Conservation (phyloP, 2,329 filamentous ascomycete genomes). For the Pestalotiopsis sp. region DNA sequence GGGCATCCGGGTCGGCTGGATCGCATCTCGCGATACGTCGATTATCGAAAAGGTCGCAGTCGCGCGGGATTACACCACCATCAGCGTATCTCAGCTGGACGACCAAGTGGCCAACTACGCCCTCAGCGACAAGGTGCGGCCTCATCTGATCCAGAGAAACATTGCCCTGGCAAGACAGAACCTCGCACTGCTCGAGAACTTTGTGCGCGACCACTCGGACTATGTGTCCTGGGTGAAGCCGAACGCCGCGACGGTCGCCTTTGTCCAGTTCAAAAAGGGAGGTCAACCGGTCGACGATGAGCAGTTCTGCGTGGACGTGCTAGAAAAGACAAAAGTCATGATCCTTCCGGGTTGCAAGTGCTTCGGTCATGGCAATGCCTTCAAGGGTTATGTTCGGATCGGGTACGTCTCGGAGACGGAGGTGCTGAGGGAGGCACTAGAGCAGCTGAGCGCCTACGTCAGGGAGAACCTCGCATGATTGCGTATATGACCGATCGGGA, state of each 20-base stretch:
- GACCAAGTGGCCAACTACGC: constrained; percentile 79
- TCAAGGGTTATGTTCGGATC: constrained; percentile 75
- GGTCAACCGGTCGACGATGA: constrained; percentile 70
- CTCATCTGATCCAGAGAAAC: constrained; percentile 57
- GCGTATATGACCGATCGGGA: neutral
- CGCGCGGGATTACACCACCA: constrained; percentile 82
- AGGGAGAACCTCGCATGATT: constrained; percentile 28
- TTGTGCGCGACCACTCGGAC: constrained; percentile 63
- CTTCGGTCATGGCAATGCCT: constrained; percentile 70
- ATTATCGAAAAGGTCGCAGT: constrained; percentile 67
- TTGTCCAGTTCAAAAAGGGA: constrained; percentile 69
- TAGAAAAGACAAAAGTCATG: constrained; percentile 72
- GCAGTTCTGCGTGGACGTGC: constrained; percentile 70
- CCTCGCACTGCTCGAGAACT: constrained; percentile 61
- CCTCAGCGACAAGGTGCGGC: constrained; percentile 52
- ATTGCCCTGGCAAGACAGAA: constrained; percentile 64
- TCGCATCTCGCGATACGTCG: constrained; percentile 65
- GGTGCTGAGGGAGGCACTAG: constrained; percentile 68
- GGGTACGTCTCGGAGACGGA: constrained; percentile 76
- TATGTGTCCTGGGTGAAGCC: constrained; percentile 71
- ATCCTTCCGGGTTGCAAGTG: constrained; percentile 73
- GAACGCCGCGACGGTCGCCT: constrained; percentile 77
- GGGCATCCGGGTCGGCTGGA: constrained; percentile 82
- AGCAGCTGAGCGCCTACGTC: constrained; percentile 47
- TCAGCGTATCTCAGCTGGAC: constrained; percentile 82